Base-by-base conservation (phyloP, 768 basidiomycete species). In the Psilocybe azurescens region DNA sequence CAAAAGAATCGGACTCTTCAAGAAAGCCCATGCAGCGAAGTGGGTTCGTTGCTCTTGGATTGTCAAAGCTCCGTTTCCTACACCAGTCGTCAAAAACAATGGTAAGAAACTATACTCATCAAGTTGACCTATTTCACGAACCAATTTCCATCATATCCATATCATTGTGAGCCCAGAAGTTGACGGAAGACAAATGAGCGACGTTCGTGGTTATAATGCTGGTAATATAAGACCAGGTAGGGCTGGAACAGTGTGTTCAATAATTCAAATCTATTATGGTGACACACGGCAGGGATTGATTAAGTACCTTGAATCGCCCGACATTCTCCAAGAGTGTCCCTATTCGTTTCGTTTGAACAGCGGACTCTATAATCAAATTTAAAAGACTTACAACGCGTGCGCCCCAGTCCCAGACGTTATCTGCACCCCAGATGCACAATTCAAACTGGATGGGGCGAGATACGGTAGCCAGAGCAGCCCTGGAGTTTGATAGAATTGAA, bases 141-240 rank as follows among this genome's bases (percentile, higher is more conserved):
- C 75, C 79, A 38, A 82, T 80, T 63, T 82, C 78, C 79, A 81
- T 81, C 84, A 85, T 86, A 67, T 86, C 84, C 84, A 86, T 85
- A 60, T 86, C 85, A 59, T 85, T 84, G 65, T 86, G 84, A 0
- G 78, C 74, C 44, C 70, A 78, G 65, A 86, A 86, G 56, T 80
- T 73, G 63, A 81, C 73, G 18, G 75, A 72, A 16, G 76, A 71
- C 16, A 83, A 64, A 63, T 82, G 73, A 14, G 72, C 68, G 9
- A 78, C 80, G 60, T 85, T 84, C 18, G 69, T 78, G 4, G 58
- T 71, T 36, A 86, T 81, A 64, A 83, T 79, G 16, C 69, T 74
- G 6, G 76, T 79, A 49, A 87, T 82, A 65, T 78, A 86, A 10
- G 74, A 74, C 84, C 86, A 86, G 3, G 79, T 77, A 0, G 83